These are phyloP conservation scores for Helianthus annuus DNA, from an alignment of 129 eudicot species.

Conservation along the genomic window HanXRQr2.0-SUNRISE NC_035439.2:13643025-13643524, in stretches of 20 bases:
- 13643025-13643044: slow-evolving; percentile 88
- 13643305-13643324: slow-evolving; percentile 72
- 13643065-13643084: slow-evolving; percentile 49
- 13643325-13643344: slow-evolving; percentile 88
- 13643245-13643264: slow-evolving; percentile 86
- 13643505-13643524: slow-evolving; percentile 41
- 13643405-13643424: not conserved
- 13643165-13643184: slow-evolving; percentile 67
- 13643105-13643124: slow-evolving; percentile 58
- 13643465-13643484: slow-evolving; percentile 50
- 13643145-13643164: slow-evolving; percentile 70
- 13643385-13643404: not conserved
- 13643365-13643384: slow-evolving; percentile 52
- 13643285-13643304: slow-evolving; percentile 79
- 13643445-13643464: slow-evolving; percentile 38
- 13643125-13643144: slow-evolving; percentile 77
- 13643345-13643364: slow-evolving; percentile 88
- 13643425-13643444: not conserved
- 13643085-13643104: slow-evolving; percentile 60
- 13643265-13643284: slow-evolving; percentile 84
- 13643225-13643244: slow-evolving; percentile 81
- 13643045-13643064: slow-evolving; percentile 69
- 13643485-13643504: slow-evolving; percentile 25
- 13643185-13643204: slow-evolving; percentile 64
- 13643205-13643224: slow-evolving; percentile 76